Conservation (phyloP, 164 flowering plant species). For the Taxillus chinensis region DNA sequence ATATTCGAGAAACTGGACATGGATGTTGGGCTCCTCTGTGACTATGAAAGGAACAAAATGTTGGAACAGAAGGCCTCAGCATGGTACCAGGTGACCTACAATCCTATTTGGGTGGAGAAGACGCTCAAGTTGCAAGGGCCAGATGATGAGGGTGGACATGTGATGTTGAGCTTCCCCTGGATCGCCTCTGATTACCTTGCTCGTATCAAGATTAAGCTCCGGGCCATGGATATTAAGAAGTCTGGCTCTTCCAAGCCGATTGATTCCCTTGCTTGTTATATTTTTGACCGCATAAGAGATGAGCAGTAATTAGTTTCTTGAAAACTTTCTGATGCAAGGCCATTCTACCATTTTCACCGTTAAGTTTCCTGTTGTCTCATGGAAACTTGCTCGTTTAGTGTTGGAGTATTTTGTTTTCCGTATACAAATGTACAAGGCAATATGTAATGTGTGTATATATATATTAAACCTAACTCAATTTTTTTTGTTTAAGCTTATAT, state of each 20-base stretch:
- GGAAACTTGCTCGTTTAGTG: too few species aligned
- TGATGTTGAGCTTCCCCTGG: slow-evolving; percentile 86
- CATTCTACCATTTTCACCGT: slow-evolving; percentile 45
- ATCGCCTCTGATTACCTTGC: slow-evolving; percentile 83
- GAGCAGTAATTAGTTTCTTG: too few species aligned
- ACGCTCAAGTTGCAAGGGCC: slow-evolving; percentile 30
- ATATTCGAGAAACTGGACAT: slow-evolving; percentile 44
- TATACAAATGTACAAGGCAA: too few species aligned
- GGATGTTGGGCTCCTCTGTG: slow-evolving; percentile 26
- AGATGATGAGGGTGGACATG: slow-evolving; percentile 16
- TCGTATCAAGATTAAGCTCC: slow-evolving; percentile 51
- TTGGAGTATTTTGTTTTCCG: too few species aligned
- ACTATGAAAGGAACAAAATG: slow-evolving; percentile 40
- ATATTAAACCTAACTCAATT: too few species aligned
- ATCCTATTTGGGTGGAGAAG: slow-evolving; percentile 57
- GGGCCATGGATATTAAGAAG: slow-evolving; percentile 5
- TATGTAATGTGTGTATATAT: too few species aligned
- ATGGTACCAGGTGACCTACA: slow-evolving; percentile 91
- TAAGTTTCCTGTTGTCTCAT: too few species aligned
- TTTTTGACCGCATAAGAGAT: slow-evolving; percentile 42
- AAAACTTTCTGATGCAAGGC: slow-evolving; percentile 25
- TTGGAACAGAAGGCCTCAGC: slow-evolving; percentile 89
- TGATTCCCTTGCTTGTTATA: slow-evolving; percentile 41
- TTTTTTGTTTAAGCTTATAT: too few species aligned
- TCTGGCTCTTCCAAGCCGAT: slow-evolving; percentile 45